phyloP scores from a whole-genome alignment of 2,329 filamentous ascomycete genomes.

The Didymellaceae sp. region DNA sequence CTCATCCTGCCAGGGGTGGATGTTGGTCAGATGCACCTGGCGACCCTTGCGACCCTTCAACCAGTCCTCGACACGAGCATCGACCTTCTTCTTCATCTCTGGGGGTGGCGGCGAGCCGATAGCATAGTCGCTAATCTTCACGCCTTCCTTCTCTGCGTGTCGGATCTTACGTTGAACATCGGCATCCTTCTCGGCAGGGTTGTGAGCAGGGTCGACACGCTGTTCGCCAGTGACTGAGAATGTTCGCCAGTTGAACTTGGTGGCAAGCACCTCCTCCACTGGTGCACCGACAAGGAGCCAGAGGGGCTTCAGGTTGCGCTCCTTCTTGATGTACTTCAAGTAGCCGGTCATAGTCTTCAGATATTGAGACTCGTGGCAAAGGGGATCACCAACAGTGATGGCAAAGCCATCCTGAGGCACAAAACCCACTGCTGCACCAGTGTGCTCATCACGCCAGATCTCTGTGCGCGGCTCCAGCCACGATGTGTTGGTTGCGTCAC shows the following conservation, averaged over 20 bases:
- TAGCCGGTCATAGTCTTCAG: constrained; percentile 75
- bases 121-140: constrained; percentile 77
- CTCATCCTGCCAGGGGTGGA: constrained; percentile 84
- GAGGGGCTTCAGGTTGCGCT: constrained; percentile 75
- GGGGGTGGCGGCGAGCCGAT: constrained; percentile 68
- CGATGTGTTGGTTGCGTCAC: constrained; percentile 90
- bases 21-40: constrained; percentile 89
- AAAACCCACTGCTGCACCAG: constrained; percentile 85
- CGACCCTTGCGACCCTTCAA: constrained; percentile 78
- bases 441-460: constrained; percentile 80
- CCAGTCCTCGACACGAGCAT: constrained; percentile 80
- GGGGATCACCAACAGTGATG: constrained; percentile 85
- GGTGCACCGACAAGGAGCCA: constrained; percentile 88
- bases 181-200: constrained; percentile 68
- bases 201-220: constrained; percentile 76
- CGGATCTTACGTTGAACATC: constrained; percentile 77
- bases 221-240: constrained; percentile 89
- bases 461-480: constrained; percentile 90
- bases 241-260: constrained; percentile 84
- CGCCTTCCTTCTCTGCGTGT: constrained; percentile 80
- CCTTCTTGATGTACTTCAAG: constrained; percentile 74
- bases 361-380: constrained; percentile 82
- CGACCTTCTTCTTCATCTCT: constrained; percentile 71
- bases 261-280: constrained; percentile 79
- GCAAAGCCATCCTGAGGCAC: constrained; percentile 78